Percentiles rank a stretch among this genome's conserved stretches.
Conservation (phyloP, 371 early-diverging fungal species). For the Apophysomyces variabilis region DNA sequence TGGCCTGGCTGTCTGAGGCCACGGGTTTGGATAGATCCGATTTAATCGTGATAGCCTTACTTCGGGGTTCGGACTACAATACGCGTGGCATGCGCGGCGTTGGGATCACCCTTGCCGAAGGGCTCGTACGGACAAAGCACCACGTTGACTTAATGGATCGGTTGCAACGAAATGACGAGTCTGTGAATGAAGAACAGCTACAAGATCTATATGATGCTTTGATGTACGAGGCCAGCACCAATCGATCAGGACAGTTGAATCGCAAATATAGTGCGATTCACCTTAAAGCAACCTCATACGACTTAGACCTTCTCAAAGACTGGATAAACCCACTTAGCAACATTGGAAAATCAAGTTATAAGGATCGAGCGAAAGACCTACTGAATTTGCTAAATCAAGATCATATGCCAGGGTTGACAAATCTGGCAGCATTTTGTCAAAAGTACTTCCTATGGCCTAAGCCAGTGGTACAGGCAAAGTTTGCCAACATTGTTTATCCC, state of each 20-base stretch:
- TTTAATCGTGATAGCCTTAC: slow-evolving; percentile 44
- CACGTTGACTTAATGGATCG: slow-evolving; percentile 28
- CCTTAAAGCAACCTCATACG: slow-evolving; percentile 24
- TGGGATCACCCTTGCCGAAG: slow-evolving; percentile 35
- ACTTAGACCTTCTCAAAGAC: not conserved
- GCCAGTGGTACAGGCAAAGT: not conserved
- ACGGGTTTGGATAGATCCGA: slow-evolving; percentile 40
- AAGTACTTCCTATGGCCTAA: slow-evolving; percentile 15
- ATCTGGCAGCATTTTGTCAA: slow-evolving; percentile 18
- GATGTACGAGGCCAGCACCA: slow-evolving; percentile 26
- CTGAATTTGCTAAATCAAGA: slow-evolving; percentile 1
- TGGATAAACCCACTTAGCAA: slow-evolving; percentile 11
- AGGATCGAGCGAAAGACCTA: slow-evolving; percentile 2
- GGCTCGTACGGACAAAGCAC: slow-evolving; percentile 28
- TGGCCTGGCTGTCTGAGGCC: slow-evolving; percentile 25
- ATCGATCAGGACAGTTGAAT: slow-evolving; percentile 12
- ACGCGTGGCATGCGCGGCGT: slow-evolving; percentile 30
- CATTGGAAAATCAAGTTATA: not conserved
- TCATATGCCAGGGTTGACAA: not conserved
- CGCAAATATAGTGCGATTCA: slow-evolving; percentile 13
- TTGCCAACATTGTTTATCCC: slow-evolving; percentile 12
- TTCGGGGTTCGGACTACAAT: slow-evolving; percentile 45
- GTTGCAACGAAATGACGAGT: slow-evolving; percentile 13
- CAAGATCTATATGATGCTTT: slow-evolving; percentile 27
- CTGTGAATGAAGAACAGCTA: slow-evolving; percentile 20